Evolutionary conservation across 305 asterid genomes (phyloP).

Genomic region (Salvia sclarea): DNA sequence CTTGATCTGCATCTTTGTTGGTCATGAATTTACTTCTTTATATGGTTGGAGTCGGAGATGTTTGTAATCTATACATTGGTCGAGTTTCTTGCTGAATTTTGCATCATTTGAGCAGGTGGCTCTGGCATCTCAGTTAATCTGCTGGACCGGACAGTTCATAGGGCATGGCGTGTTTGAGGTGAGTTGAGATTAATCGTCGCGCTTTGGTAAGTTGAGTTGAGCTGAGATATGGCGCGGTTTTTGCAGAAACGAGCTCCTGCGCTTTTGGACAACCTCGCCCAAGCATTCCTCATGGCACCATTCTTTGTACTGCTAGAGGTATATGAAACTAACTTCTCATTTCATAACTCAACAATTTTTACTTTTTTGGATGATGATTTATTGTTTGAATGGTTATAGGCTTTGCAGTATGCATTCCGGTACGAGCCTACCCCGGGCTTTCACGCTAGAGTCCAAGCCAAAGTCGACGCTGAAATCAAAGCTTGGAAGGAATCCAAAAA

Average conservation of each 20-base stretch:
- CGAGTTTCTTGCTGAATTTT: conserved; percentile 5
- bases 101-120: conserved; percentile 56
- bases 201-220: background rate
- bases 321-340: background rate
- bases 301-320: conserved; percentile 93
- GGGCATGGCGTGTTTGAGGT: conserved; percentile 99
- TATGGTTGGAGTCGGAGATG: too few species aligned
- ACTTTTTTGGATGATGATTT: background rate
- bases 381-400: conserved; percentile 39
- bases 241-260: conserved; percentile 97
- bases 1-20: too few species aligned
- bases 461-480: conserved; percentile 58
- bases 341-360: background rate
- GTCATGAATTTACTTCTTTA: too few species aligned
- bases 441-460: conserved; percentile 56
- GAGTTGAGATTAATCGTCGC: conserved; percentile 3
- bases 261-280: conserved; percentile 86
- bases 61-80: background rate
- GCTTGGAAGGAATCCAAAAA: conserved; percentile 68
- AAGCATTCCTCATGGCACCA: conserved; percentile 97
- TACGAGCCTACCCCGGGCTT: conserved; percentile 91
- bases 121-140: conserved; percentile 73
- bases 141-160: conserved; percentile 95
- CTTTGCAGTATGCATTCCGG: conserved; percentile 56
- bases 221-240: background rate